Evolutionary conservation across 352 stramenopile species (phyloP).

Genomic region (Globisporangium sylvaticum): DNA sequence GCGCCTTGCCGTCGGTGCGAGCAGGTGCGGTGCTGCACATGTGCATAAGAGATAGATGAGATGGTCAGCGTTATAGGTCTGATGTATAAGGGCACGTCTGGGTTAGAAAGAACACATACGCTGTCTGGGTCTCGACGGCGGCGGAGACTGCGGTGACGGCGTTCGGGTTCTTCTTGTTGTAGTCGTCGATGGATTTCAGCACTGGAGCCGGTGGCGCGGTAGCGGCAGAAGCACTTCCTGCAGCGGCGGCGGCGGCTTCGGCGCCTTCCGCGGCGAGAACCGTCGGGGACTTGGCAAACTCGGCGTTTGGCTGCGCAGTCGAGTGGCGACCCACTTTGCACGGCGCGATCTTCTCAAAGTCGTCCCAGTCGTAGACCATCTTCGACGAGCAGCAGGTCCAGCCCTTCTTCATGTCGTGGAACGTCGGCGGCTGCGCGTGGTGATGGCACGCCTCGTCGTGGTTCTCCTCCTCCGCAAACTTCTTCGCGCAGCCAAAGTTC

Average conservation of each 20-base stretch:
- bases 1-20: conserved; percentile 85
- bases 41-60: background rate
- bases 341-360: conserved; percentile 89
- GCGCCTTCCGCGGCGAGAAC: conserved; percentile 61
- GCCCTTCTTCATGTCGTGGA: conserved; percentile 90
- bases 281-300: conserved; percentile 80
- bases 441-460: conserved; percentile 68
- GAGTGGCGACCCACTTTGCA: conserved; percentile 74
- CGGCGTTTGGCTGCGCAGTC: conserved; percentile 53
- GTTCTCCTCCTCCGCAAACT: conserved; percentile 80
- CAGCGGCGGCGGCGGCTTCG: conserved; percentile 17
- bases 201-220: conserved; percentile 26
- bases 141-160: conserved; percentile 82
- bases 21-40: conserved; percentile 30
- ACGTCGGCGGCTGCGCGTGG: conserved; percentile 76
- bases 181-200: conserved; percentile 92
- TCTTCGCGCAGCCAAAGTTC: conserved; percentile 83
- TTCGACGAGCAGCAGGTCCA: conserved; percentile 88
- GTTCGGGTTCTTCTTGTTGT: conserved; percentile 88
- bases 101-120: conserved; percentile 19
- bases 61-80: background rate
- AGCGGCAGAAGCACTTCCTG: conserved; percentile 9
- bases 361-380: conserved; percentile 95
- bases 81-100: background rate
- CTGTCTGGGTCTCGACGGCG: conserved; percentile 50